These are phyloP conservation scores for Physcomitrellopsis africana DNA, from an alignment of 225 moss, liverwort and hornwort species.

Conservation along the genomic window DNA sequence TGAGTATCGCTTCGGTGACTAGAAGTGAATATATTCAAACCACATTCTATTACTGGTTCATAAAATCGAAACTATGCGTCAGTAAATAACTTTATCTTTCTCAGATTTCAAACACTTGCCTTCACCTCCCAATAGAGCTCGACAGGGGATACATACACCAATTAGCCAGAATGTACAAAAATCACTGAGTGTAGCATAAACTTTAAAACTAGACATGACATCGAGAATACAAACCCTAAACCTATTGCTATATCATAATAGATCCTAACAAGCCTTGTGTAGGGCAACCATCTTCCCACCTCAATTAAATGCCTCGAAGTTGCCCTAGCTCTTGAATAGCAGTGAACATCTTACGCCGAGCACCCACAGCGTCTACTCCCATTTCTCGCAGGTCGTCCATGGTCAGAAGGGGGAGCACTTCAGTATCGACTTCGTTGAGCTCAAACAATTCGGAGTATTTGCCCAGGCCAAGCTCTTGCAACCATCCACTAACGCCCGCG, in stretches of 20 bases:
- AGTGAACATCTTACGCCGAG: conserved; percentile 87
- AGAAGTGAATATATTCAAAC: neutral
- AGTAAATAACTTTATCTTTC: too few relatives aligned
- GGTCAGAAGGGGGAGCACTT: conserved; percentile 77
- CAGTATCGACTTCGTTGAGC: conserved; percentile 83
- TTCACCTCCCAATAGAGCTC: neutral
- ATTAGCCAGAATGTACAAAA: conserved; percentile 32
- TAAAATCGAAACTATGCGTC: conserved; percentile 1
- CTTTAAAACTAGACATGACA: too few relatives aligned
- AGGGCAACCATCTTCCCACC: conserved; percentile 20
- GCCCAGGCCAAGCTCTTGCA: conserved; percentile 68
- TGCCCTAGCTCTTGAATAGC: conserved; percentile 73
- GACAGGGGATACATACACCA: conserved; percentile 17
- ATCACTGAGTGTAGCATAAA: conserved; percentile 6
- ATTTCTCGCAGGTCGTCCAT: conserved; percentile 91
- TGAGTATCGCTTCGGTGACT: neutral
- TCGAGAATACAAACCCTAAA: neutral
- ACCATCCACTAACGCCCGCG: conserved; percentile 69
- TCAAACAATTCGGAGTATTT: conserved; percentile 79
- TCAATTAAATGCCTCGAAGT: conserved; percentile 36
- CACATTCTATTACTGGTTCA: neutral
- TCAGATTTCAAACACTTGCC: conserved; percentile 7
- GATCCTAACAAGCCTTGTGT: conserved; percentile 20
- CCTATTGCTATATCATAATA: neutral
- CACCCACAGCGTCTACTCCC: conserved; percentile 86